Percentiles rank a stretch among this genome's conserved stretches.
These are phyloP conservation scores for Bruguiera hainesii DNA, from an alignment of 441 rosid genomes.

Conservation along the genomic window DNA sequence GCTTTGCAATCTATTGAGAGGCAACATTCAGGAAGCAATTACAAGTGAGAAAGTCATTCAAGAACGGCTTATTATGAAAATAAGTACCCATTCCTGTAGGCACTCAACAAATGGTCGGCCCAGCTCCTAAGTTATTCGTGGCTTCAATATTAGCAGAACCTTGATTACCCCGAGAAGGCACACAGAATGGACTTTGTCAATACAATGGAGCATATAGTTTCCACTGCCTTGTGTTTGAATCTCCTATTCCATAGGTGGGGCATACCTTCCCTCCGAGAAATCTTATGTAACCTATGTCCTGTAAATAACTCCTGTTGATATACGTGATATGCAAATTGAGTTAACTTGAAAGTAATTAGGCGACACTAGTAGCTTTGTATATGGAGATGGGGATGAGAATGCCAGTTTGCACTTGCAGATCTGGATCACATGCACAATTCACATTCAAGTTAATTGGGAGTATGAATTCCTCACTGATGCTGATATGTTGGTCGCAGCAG, in stretches of 20 bases:
- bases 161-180: not conserved
- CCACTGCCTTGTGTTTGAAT: not conserved
- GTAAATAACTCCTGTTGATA: not conserved
- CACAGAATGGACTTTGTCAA: not conserved
- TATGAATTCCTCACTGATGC: no score
- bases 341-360: no score
- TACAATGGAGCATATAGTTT: not conserved
- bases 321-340: no score
- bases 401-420: no score
- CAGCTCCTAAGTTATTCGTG: constrained; percentile 24
- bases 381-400: no score
- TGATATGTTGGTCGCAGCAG: no score
- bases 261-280: not conserved
- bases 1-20: constrained; percentile 48
- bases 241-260: constrained; percentile 2
- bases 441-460: no score
- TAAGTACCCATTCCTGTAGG: constrained; percentile 35
- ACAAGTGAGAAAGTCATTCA: constrained; percentile 49
- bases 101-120: constrained; percentile 74
- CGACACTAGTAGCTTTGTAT: no score
- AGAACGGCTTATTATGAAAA: constrained; percentile 46
- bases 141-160: not conserved
- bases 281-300: not conserved
- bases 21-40: constrained; percentile 66
- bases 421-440: no score